These are phyloP conservation scores for Sporodiniella umbellata DNA, from an alignment of 371 early-diverging fungal genomes.

Conservation along the genomic window DNA sequence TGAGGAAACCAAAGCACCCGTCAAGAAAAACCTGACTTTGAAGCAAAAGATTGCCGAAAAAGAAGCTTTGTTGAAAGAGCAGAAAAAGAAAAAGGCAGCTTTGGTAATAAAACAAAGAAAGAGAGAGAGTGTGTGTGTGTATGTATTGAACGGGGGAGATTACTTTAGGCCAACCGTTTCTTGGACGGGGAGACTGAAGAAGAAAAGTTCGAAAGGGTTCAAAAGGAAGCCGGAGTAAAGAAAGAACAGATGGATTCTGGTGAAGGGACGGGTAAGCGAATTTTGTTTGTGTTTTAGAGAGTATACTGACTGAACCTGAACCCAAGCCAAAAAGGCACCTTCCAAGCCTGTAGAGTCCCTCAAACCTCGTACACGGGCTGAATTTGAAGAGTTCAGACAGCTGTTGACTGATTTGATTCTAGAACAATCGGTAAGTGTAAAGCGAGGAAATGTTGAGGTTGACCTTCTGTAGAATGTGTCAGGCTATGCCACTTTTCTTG, in stretches of 20 bases:
- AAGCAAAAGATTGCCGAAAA: slow-evolving; percentile 75
- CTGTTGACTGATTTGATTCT: slow-evolving; percentile 68
- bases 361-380: slow-evolving; percentile 80
- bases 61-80: slow-evolving; percentile 25
- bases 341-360: slow-evolving; percentile 57
- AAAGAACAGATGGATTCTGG: slow-evolving; percentile 55
- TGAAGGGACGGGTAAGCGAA: slow-evolving; percentile 15
- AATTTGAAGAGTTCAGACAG: slow-evolving; percentile 77
- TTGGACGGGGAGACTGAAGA: slow-evolving; percentile 63
- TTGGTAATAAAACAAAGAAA: no score
- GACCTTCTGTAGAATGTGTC: slow-evolving; percentile 22
- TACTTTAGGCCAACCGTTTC: slow-evolving; percentile 25
- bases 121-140: not conserved
- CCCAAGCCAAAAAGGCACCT: slow-evolving; percentile 19
- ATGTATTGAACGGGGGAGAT: slow-evolving; percentile 42
- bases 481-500: slow-evolving; percentile 68
- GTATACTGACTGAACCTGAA: not conserved
- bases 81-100: slow-evolving; percentile 43
- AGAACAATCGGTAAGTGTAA: slow-evolving; percentile 57
- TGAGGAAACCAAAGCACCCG: slow-evolving; percentile 14
- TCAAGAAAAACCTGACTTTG: slow-evolving; percentile 22
- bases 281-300: not conserved
- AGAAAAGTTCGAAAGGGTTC: slow-evolving; percentile 62
- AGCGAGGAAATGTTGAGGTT: not conserved
- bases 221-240: slow-evolving; percentile 52